These are phyloP conservation scores for Irpex sp. DNA, from an alignment of 1,284 basidiomycete genomes.

Conservation along the genomic window DNA sequence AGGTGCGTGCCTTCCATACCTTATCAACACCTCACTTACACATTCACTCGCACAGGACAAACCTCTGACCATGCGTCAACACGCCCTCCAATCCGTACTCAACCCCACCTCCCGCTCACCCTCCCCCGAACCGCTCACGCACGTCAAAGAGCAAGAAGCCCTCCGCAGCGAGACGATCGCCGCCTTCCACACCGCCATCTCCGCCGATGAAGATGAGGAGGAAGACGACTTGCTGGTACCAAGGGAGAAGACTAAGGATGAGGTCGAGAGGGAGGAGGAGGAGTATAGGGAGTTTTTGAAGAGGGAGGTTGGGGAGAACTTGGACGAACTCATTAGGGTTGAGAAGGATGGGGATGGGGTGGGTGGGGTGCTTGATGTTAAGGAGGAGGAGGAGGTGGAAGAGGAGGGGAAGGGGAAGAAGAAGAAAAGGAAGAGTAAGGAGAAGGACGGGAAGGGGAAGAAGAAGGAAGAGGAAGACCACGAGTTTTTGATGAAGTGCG, in stretches of 20 bases:
- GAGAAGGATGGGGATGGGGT: slow-evolving; percentile 47
- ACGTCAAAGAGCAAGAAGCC: slow-evolving; percentile 74
- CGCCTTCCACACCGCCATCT: slow-evolving; percentile 65
- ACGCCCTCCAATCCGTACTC: slow-evolving; percentile 54
- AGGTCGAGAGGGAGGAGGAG: slow-evolving; percentile 69
- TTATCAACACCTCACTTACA: neutral
- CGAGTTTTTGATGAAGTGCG: slow-evolving; percentile 89
- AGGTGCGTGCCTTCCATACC: slow-evolving; percentile 34
- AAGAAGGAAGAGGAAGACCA: slow-evolving; percentile 65
- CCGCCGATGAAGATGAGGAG: slow-evolving; percentile 45
- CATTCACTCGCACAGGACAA: slow-evolving; percentile 30
- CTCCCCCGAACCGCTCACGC: slow-evolving; percentile 61
- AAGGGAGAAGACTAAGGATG: slow-evolving; percentile 76
- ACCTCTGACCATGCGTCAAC: slow-evolving; percentile 60
- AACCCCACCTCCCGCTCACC: slow-evolving; percentile 46
- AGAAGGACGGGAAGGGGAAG: slow-evolving; percentile 32
- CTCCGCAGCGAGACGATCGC: slow-evolving; percentile 83
- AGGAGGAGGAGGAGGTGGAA: slow-evolving; percentile 23
- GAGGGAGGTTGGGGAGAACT: slow-evolving; percentile 78
- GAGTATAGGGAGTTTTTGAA: slow-evolving; percentile 82
- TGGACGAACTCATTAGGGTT: slow-evolving; percentile 54
- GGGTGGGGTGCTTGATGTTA: slow-evolving; percentile 32
- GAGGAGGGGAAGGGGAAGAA: slow-evolving; percentile 23
- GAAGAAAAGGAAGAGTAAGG: slow-evolving; percentile 29
- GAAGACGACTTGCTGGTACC: slow-evolving; percentile 67